Evolutionary conservation across 805 yeast species (phyloP).

Genomic region (Myxozyma neglecta): DNA sequence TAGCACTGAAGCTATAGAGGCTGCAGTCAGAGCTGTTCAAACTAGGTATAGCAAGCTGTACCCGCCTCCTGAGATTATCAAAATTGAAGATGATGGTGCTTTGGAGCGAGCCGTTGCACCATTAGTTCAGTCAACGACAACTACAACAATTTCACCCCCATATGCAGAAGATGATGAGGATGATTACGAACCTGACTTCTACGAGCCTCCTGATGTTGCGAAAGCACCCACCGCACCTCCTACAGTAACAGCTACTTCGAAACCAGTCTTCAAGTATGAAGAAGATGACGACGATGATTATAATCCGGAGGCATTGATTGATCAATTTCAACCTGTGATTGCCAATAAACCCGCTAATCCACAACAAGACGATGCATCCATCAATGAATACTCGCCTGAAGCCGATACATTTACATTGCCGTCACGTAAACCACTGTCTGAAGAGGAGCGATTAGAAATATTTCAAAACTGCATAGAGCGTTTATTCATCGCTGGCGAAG

Average conservation of each 20-base stretch:
- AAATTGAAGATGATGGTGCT: slow-evolving; percentile 12
- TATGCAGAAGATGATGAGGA: slow-evolving; percentile 39
- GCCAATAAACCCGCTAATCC: not conserved
- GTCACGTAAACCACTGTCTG: slow-evolving; percentile 44
- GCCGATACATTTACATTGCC: slow-evolving; percentile 12
- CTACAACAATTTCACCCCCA: slow-evolving; percentile 2
- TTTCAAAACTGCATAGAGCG: slow-evolving; percentile 54
- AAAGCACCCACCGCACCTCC: slow-evolving; percentile 40
- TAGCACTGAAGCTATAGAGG: slow-evolving; percentile 53
- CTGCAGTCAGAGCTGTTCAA: slow-evolving; percentile 64
- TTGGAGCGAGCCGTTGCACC: not conserved
- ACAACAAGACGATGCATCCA: not conserved
- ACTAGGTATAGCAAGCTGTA: slow-evolving; percentile 16
- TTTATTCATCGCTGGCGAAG: slow-evolving; percentile 24
- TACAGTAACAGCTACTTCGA: slow-evolving; percentile 44
- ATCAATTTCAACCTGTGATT: slow-evolving; percentile 17
- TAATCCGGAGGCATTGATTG: slow-evolving; percentile 13
- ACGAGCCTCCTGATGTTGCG: slow-evolving; percentile 32
- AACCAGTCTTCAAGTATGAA: not conserved
- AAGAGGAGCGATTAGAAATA: slow-evolving; percentile 58
- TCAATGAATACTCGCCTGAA: slow-evolving; percentile 12
- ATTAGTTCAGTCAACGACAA: not conserved
- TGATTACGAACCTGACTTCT: slow-evolving; percentile 35
- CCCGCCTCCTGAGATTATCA: slow-evolving; percentile 15
- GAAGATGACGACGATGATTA: slow-evolving; percentile 15